Base-by-base conservation (phyloP, 495 filamentous ascomycete species). In the Neurospora hispaniola region DNA sequence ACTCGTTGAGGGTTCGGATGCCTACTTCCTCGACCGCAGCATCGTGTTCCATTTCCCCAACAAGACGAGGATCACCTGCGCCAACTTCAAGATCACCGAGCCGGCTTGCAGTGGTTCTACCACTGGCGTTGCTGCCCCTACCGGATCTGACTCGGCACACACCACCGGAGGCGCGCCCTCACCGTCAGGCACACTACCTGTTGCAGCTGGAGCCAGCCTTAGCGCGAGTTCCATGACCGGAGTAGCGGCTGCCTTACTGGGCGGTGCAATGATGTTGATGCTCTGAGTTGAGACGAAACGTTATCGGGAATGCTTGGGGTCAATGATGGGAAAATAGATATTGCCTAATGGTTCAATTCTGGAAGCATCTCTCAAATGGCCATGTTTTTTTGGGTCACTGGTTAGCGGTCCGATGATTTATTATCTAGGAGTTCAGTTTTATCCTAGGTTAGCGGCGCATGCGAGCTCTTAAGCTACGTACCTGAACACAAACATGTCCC, bases 21-120 rank as follows among this genome's bases (percentile, higher is more conserved):
- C 91, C 70, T 97, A 90, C 85, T 88, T 97, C 76, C 93, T 92
- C 70, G 92, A 94, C 84, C 86, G 90, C 70, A 93, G 90, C 68
- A 78, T 97, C 70, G 92, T 95, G 54, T 80, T 97, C 70, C 93
- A 97, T 82, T 87, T 84, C 75, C 82, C 83, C 72, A 92, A 92
- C 83, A 90, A 86, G 80, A 92, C 89, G 0, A 88, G 90, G 73
- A 85, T 93, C 75, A 84, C 88, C 2, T 94, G 92, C 82, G 90
- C 89, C 77, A 93, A 90, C 84, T 92, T 94, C 79, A 76, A 76
- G 31, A 73, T 78, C 54, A 69, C 78, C 12, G 54, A 66, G 54
- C 18, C 12, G 7, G 14, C 0, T 14, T 16, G 54, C 27, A 14
- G 35, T 3, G 27, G 18, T 66, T 27, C 35, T 38, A 66, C 54